Conservation (phyloP, 2,329 filamentous ascomycete genomes). For the Acrocalymma vagum region DNA sequence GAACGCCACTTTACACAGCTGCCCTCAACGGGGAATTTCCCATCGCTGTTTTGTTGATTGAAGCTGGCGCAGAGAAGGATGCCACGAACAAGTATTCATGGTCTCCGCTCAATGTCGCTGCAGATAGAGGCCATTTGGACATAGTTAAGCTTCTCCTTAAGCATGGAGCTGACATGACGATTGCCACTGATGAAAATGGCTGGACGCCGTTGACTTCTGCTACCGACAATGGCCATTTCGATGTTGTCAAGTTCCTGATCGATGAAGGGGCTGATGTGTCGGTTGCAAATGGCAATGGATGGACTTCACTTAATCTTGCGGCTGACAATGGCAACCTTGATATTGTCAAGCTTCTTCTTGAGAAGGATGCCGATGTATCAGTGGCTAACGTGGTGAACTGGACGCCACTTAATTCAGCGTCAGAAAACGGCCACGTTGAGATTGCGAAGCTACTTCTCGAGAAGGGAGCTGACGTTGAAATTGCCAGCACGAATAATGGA, state of each 20-base stretch:
- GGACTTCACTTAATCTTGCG: conserved; percentile 9
- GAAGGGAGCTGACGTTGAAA: conserved; percentile 10
- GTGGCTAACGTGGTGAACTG: not conserved
- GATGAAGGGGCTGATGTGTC: conserved; percentile 13
- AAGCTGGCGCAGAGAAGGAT: too few relatives aligned
- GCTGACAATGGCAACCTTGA: conserved; percentile 6
- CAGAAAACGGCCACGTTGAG: conserved; percentile 3
- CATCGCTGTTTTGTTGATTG: too few relatives aligned
- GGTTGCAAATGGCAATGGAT: not conserved
- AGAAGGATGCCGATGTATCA: not conserved
- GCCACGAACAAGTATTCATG: too few relatives aligned
- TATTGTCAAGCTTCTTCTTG: conserved; percentile 1
- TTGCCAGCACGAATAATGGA: not conserved
- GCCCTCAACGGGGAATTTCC: too few relatives aligned
- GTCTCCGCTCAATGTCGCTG: too few relatives aligned
- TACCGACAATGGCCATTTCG: not conserved
- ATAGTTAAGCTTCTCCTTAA: too few relatives aligned
- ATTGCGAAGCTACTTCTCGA: conserved; percentile 13
- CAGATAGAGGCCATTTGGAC: too few relatives aligned
- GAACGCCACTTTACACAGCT: conserved; percentile 1
- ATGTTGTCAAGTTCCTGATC: conserved; percentile 11
- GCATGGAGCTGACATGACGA: too few relatives aligned
- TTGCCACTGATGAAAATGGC: not conserved
- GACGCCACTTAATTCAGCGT: conserved; percentile 2
- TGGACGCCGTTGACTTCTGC: not conserved